Base-by-base conservation (phyloP, 192 early-diverging fungal species). In the Dissophora ornata region DNA sequence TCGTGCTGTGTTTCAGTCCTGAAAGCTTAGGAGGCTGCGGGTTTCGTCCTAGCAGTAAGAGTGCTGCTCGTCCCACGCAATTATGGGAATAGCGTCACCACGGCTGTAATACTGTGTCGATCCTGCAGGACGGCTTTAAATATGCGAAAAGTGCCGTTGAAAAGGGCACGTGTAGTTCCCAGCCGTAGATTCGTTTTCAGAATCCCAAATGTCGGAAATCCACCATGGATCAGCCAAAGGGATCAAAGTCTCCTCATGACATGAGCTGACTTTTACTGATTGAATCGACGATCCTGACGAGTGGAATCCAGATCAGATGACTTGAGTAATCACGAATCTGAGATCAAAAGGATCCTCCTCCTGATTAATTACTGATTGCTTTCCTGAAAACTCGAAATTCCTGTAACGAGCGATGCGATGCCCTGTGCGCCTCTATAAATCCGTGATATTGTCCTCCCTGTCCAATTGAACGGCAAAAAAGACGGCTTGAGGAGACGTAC, bases 151-250 rank as follows among this genome's bases (percentile, higher is more conserved):
- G n/a, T n/a, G n/a, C n/a, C n/a, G n/a, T n/a, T n/a, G n/a, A n/a
- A n/a, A n/a, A n/a, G n/a, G 7, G 13, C 36, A 38, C 6, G 36
- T 38, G 36, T 13, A 9, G 13, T 38, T 6, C 36, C 36, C 36
- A n/a, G 10, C n/a, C 18, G 44, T 94, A 85, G 75, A 94, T 45
- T 45, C 44, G 18, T 16, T 10, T 6, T 5, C 95, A 71, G 94
- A 92, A 73, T 93, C 93, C 80, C 93, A 88, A 80, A 95, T 63
- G 61, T 63, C n/a, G 61, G n/a, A n/a, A 52, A 41, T 41, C 30
- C 32, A n/a, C n/a, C n/a, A n/a, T n/a, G n/a, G n/a, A n/a, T n/a
- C n/a, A n/a, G n/a, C n/a, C n/a, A n/a, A n/a, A n/a, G 7, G 36
- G 28, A 46, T 58, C 41, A 58, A 58, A 58, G 57, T 58, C 57